These are phyloP conservation scores for Phytophthora capsici DNA, from an alignment of 352 stramenopile genomes.

Conservation along the genomic window DNA sequence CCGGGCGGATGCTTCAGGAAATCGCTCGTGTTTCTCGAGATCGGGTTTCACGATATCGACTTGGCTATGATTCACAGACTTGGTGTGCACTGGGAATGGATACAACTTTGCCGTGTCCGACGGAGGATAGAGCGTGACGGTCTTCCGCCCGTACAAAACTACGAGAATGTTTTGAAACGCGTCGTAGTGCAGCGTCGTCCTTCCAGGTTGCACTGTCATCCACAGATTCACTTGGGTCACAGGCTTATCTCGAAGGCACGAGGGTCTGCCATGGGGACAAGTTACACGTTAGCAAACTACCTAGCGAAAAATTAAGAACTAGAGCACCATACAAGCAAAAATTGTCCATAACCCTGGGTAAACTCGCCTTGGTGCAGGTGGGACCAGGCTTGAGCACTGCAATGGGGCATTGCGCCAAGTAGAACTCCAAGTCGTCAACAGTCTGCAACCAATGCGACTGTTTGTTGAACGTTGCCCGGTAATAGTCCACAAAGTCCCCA, in stretches of 20 bases:
- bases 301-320: not conserved
- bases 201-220: slow-evolving; percentile 67
- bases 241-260: slow-evolving; percentile 38
- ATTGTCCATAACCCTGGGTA: slow-evolving; percentile 65
- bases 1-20: slow-evolving; percentile 33
- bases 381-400: slow-evolving; percentile 57
- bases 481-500: slow-evolving; percentile 84
- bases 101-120: slow-evolving; percentile 61
- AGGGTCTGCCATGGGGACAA: slow-evolving; percentile 42
- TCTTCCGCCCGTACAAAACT: slow-evolving; percentile 75
- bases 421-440: slow-evolving; percentile 82
- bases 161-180: slow-evolving; percentile 83
- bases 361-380: slow-evolving; percentile 43
- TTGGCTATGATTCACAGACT: slow-evolving; percentile 80
- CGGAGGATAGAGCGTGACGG: slow-evolving; percentile 73
- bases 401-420: slow-evolving; percentile 83
- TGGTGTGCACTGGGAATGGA: slow-evolving; percentile 68
- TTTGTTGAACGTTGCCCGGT: slow-evolving; percentile 46
- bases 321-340: slow-evolving; percentile 58
- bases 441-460: slow-evolving; percentile 70
- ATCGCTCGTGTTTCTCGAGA: slow-evolving; percentile 36
- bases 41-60: slow-evolving; percentile 60
- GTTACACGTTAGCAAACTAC: slow-evolving; percentile 2
- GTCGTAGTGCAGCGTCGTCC: slow-evolving; percentile 84
- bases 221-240: slow-evolving; percentile 88